A percentile compares a stretch with the other conserved stretches of the same genome.
Evolutionary conservation across 805 yeast genomes (phyloP).

Genomic region (Lachancea sp.): DNA sequence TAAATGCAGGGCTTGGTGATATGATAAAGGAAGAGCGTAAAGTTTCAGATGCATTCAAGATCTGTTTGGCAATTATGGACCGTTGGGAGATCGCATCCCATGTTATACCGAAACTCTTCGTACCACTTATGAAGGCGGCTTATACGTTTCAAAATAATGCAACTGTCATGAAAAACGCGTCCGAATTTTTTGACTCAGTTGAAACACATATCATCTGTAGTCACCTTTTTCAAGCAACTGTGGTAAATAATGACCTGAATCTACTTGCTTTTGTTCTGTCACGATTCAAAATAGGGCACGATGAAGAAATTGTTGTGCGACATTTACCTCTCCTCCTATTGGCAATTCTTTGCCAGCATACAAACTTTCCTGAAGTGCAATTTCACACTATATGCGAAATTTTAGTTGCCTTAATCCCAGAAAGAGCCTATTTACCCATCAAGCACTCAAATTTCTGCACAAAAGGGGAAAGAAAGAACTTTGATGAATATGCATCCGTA

Average conservation of each 20-base stretch:
- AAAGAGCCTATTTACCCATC: constrained; percentile 53
- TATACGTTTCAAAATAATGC: constrained; percentile 27
- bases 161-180: constrained; percentile 49
- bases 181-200: constrained; percentile 74
- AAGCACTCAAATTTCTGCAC: constrained; percentile 34
- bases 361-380: constrained; percentile 13
- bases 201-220: constrained; percentile 80
- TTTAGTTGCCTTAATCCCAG: constrained; percentile 53
- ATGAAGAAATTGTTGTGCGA: constrained; percentile 74
- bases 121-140: constrained; percentile 54
- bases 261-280: constrained; percentile 54
- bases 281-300: constrained; percentile 61
- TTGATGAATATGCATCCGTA: constrained; percentile 29
- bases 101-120: constrained; percentile 62
- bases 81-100: constrained; percentile 88
- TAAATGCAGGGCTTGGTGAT: constrained; percentile 49
- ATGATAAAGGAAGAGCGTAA: constrained; percentile 35
- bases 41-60: constrained; percentile 47
- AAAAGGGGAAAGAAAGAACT: constrained; percentile 11
- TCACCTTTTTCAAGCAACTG: constrained; percentile 38
- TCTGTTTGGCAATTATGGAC: constrained; percentile 74
- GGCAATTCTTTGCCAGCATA: constrained; percentile 34
- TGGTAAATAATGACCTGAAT: constrained; percentile 35
- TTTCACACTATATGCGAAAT: constrained; percentile 39
- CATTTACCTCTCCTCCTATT: constrained; percentile 72